Conservation (phyloP, 352 stramenopile species). For the Phytophthora parvispora region DNA sequence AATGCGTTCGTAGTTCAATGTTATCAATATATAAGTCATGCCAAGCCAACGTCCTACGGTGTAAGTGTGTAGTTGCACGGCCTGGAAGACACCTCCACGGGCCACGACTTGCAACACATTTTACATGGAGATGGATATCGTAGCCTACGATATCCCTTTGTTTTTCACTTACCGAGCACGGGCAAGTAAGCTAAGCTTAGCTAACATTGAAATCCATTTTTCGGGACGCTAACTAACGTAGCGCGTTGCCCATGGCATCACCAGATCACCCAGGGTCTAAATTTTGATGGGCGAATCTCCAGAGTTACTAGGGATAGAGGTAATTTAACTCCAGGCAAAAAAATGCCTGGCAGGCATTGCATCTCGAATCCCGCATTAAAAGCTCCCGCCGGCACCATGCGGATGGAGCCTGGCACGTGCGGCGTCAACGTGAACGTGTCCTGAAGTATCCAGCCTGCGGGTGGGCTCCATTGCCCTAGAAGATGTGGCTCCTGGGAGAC, state of each 20-base stretch:
- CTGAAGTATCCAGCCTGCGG: slow-evolving; percentile 3
- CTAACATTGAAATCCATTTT: background rate
- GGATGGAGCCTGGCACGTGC: background rate
- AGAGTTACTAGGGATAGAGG: background rate
- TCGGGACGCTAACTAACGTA: background rate
- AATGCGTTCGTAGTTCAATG: background rate
- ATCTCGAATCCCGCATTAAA: background rate
- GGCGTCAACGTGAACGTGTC: slow-evolving; percentile 5
- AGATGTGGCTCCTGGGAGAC: slow-evolving; percentile 18
- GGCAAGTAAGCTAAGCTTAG: too few relatives aligned
- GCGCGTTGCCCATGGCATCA: background rate
- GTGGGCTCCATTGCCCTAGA: slow-evolving; percentile 27
- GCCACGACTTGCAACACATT: background rate
- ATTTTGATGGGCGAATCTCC: background rate
- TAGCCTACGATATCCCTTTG: too few relatives aligned
- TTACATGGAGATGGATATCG: too few relatives aligned
- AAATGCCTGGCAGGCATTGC: too few relatives aligned
- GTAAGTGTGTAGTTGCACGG: background rate
- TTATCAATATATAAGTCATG: slow-evolving; percentile 33
- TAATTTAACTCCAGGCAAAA: background rate
- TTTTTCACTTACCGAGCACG: too few relatives aligned
- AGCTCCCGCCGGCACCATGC: slow-evolving; percentile 7
- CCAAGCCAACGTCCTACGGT: background rate
- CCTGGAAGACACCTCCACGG: too few relatives aligned
- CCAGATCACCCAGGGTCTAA: background rate